These are phyloP conservation scores for Raffaelea deltoideospora DNA, from an alignment of 2,329 filamentous ascomycete species.

Conservation along the genomic window DNA sequence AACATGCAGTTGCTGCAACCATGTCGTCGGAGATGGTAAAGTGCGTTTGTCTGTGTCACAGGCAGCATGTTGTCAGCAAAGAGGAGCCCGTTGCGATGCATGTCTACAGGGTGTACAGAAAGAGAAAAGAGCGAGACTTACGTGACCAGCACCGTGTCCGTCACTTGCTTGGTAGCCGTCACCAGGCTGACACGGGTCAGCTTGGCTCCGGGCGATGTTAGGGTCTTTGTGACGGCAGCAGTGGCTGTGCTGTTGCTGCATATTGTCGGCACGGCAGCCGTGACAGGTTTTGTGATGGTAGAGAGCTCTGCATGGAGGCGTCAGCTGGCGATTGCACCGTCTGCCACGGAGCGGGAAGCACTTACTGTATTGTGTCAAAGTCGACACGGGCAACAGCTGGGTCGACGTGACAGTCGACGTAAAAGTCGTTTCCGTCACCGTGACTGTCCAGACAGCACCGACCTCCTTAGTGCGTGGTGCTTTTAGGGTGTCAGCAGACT, in stretches of 20 bases:
- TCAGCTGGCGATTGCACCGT: no score
- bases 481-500: no score
- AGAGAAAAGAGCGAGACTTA: no score
- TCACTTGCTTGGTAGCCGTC: no score
- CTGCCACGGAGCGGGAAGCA: background rate
- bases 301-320: no score
- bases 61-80: background rate
- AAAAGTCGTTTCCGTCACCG: conserved; percentile 2
- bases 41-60: background rate
- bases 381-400: background rate
- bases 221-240: background rate
- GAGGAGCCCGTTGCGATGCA: no score
- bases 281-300: no score
- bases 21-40: conserved; percentile 2
- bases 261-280: no score
- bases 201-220: conserved; percentile 1
- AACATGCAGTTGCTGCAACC: conserved; percentile 1
- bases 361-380: background rate
- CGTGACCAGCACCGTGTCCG: no score
- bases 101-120: no score
- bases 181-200: conserved; percentile 6
- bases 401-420: conserved; percentile 1
- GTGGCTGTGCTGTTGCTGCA: background rate
- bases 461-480: background rate
- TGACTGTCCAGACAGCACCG: conserved; percentile 1